Evolutionary conservation across 805 yeast genomes (phyloP), one percentile per base, ranked within the genome.

Genomic region (Starmerella lactis-condensi): DNA sequence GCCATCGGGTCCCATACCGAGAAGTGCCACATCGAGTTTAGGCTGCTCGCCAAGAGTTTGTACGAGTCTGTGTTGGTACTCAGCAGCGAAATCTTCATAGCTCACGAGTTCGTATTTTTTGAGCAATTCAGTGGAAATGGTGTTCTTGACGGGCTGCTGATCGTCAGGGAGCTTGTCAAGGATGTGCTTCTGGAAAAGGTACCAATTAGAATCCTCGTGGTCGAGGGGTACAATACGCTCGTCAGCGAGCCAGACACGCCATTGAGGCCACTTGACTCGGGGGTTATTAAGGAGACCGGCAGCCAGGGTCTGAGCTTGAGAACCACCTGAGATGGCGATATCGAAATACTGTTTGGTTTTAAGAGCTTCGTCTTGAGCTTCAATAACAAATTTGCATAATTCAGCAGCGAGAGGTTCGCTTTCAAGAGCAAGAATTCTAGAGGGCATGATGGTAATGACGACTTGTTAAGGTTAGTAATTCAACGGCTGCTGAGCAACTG

Each of bases 1-100:
- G 23, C 94, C 95, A 48, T 82, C 95, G 22, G 94, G 94, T 6
- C 95, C 95, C 52, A 89, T 76, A 15, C 95, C 95, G 40, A 82
- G 62, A 34, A 81, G 57, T 15, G 82, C 58, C 44, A 81, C 57
- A 53, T 82, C 93, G 20, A 67, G 46, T 1, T 21, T 35, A 19
- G 47, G 48, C 30, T 44, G 28, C 8, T 29, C 22, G 17, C 47
- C 53, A 18, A 72, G 47, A 36, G 53, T 47, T 15, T 44, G 48
- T 7, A 85, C 79, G 31, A 82, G 53, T 26, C 60, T 56, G 1
- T 58, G 37, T 40, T 66, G 73, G 52, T 82, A 82, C 28, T 65
- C 72, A 4, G 32, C 30, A 13, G 45, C 44, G 23, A 40, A 41
- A 33, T 40, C 35, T n/a, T 24, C 17, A 29, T 30, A 28, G 15